Conservation (phyloP, 148 eudicot genomes). For the Vaccinium darrowii region DNA sequence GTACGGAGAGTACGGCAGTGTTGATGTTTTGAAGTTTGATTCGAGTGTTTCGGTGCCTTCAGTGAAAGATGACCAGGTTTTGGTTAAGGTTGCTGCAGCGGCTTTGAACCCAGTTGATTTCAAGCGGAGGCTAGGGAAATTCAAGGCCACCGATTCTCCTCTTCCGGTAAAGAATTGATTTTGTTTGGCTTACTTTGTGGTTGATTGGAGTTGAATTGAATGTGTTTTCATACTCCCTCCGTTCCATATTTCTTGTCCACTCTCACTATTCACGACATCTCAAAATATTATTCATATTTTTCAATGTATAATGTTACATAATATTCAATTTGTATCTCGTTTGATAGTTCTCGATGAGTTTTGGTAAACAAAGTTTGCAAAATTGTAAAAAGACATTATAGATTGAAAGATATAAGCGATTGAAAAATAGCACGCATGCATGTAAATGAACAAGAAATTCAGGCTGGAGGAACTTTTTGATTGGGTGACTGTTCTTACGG, state of each 20-base stretch:
- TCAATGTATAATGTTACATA: too few species aligned
- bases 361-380: too few species aligned
- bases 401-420: too few species aligned
- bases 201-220: neutral
- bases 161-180: slow-evolving; percentile 60
- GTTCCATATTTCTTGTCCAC: too few species aligned
- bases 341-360: too few species aligned
- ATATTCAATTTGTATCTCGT: too few species aligned
- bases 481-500: neutral
- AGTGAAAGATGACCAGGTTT: slow-evolving; percentile 69
- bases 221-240: neutral
- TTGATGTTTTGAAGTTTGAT: slow-evolving; percentile 70
- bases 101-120: slow-evolving; percentile 90
- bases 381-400: too few species aligned
- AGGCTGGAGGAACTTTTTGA: neutral
- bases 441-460: too few species aligned
- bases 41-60: slow-evolving; percentile 64
- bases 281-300: too few species aligned
- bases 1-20: slow-evolving; percentile 80
- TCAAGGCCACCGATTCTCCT: slow-evolving; percentile 92
- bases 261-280: too few species aligned
- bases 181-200: neutral
- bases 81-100: slow-evolving; percentile 85
- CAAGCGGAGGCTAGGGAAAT: slow-evolving; percentile 75
- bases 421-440: too few species aligned